phyloP scores from a whole-genome alignment of 2,329 filamentous ascomycete species.

The Botrytis elliptica region DNA sequence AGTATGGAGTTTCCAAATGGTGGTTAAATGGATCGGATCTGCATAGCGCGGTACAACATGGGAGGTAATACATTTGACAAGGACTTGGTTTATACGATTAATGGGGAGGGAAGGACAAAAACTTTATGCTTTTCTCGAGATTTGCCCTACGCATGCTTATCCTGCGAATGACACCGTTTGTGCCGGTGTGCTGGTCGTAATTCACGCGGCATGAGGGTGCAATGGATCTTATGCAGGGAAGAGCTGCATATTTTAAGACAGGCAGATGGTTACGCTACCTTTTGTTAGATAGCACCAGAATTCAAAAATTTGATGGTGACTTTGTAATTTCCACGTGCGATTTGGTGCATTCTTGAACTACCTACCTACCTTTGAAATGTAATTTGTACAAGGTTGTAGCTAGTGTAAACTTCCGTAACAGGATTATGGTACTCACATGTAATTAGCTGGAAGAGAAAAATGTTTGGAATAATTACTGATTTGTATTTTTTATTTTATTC shows the following conservation, averaged over 20 bases:
- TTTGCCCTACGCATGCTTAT: neutral
- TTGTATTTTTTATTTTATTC: too few species aligned
- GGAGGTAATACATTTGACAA: neutral
- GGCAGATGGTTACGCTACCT: neutral
- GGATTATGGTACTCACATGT: neutral
- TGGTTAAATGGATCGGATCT: neutral
- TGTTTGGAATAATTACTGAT: too few species aligned
- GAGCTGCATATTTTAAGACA: neutral
- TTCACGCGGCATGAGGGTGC: neutral
- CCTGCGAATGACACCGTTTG: neutral
- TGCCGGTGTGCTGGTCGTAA: neutral
- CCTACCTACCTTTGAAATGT: neutral
- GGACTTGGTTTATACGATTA: neutral
- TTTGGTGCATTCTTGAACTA: neutral
- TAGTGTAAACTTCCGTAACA: neutral
- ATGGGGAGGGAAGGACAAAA: neutral
- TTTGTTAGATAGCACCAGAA: neutral
- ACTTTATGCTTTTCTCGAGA: neutral
- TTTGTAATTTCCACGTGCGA: neutral
- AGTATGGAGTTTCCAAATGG: neutral
- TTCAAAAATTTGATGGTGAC: neutral
- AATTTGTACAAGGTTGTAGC: neutral
- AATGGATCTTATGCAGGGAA: neutral
- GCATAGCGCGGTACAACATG: neutral
- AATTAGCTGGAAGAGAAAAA: neutral